phyloP scores from a whole-genome alignment of 2,329 filamentous ascomycete genomes.

The Elsinoe batatas region DNA sequence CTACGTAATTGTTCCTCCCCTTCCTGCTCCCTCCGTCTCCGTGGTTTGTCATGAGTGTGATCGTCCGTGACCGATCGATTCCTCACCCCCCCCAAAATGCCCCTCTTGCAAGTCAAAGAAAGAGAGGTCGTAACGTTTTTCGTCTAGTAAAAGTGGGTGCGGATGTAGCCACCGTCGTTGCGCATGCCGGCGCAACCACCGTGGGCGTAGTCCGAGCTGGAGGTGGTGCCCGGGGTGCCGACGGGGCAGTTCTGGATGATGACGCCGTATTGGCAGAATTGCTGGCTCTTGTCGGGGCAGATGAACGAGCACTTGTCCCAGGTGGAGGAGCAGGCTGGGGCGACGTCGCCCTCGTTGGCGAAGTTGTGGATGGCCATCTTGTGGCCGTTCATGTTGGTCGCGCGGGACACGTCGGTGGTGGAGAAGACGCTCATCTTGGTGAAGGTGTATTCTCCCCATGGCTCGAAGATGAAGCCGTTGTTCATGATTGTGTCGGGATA shows the following conservation, averaged over 20 bases:
- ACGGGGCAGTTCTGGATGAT: conserved; percentile 6
- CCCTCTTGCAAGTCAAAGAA: conserved; percentile 1
- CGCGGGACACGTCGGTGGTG: conserved; percentile 16
- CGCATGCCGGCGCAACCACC: conserved; percentile 11
- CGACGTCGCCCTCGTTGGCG: not conserved
- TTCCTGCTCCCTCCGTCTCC: no score
- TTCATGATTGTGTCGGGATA: conserved; percentile 15
- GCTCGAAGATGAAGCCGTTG: conserved; percentile 17
- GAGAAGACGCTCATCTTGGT: conserved; percentile 14
- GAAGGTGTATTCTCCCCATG: conserved; percentile 17
- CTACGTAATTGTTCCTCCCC: no score
- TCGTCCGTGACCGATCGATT: no score
- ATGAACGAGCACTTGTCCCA: conserved; percentile 8
- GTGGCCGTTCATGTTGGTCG: conserved; percentile 16
- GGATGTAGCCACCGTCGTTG: conserved; percentile 5
- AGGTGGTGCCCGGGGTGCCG: conserved; percentile 8
- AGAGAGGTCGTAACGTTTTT: not conserved
- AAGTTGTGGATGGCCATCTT: conserved; percentile 13
- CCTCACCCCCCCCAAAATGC: no score
- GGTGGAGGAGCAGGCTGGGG: not conserved
- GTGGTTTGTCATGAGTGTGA: no score
- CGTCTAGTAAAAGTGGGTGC: conserved; percentile 3
- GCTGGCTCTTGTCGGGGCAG: not conserved
- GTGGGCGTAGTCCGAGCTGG: not conserved
- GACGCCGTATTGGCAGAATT: not conserved